Evolutionary conservation across 805 yeast genomes (phyloP).

Genomic region (Tetrapisispora phaffii): DNA sequence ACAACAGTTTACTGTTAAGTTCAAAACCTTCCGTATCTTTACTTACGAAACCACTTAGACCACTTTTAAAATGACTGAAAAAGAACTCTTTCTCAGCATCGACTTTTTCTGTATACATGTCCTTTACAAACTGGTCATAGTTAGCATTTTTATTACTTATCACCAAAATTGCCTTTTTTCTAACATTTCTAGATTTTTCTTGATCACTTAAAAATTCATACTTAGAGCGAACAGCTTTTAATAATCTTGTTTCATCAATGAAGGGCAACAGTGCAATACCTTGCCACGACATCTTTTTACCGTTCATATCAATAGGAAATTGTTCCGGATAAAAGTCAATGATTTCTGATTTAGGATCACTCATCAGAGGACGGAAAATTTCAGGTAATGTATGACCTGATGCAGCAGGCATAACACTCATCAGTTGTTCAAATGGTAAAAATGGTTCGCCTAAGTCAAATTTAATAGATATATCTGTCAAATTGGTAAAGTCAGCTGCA

Average conservation of each 20-base stretch:
- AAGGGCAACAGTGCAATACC: slow-evolving; percentile 86
- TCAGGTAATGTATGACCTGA: slow-evolving; percentile 80
- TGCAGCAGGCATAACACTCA: slow-evolving; percentile 93
- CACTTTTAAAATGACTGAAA: slow-evolving; percentile 42
- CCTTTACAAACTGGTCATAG: slow-evolving; percentile 26
- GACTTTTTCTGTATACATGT: slow-evolving; percentile 24
- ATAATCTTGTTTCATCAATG: slow-evolving; percentile 70
- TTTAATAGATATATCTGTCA: slow-evolving; percentile 40
- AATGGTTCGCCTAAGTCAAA: slow-evolving; percentile 72
- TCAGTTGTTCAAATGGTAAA: slow-evolving; percentile 83
- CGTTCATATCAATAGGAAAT: slow-evolving; percentile 89
- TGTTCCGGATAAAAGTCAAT: slow-evolving; percentile 86
- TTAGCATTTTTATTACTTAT: slow-evolving; percentile 55
- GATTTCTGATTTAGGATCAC: slow-evolving; percentile 66
- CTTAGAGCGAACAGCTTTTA: slow-evolving; percentile 54
- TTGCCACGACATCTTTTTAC: slow-evolving; percentile 91
- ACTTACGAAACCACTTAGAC: slow-evolving; percentile 49
- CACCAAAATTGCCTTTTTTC: slow-evolving; percentile 59
- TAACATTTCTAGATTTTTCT: slow-evolving; percentile 61
- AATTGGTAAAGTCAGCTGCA: slow-evolving; percentile 70
- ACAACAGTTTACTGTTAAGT: slow-evolving; percentile 23
- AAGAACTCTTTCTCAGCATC: slow-evolving; percentile 20
- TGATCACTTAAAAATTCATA: slow-evolving; percentile 54
- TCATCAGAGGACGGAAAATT: slow-evolving; percentile 74
- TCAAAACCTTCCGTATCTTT: slow-evolving; percentile 28